phyloP scores from a whole-genome alignment of 352 stramenopile genomes.

The Globisporangium lucens region DNA sequence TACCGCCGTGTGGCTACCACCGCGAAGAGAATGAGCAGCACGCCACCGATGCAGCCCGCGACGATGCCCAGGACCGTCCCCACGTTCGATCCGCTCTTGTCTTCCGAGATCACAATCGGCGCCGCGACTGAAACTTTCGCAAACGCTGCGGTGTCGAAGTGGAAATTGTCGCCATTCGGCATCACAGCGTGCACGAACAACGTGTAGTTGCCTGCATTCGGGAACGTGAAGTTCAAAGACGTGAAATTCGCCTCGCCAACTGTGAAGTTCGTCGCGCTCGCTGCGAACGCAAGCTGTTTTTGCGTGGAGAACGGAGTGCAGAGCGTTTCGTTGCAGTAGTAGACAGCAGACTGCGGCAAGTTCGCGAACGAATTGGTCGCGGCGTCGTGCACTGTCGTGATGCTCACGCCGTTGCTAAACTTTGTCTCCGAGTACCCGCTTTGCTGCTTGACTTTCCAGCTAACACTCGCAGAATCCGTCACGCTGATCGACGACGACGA shows the following conservation, averaged over 20 bases:
- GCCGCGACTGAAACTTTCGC: conserved; percentile 30
- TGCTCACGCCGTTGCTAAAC: conserved; percentile 25
- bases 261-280: conserved; percentile 33
- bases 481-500: conserved; percentile 22
- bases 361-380: conserved; percentile 28
- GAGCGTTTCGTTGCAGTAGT: conserved; percentile 33
- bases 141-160: conserved; percentile 43
- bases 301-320: conserved; percentile 45
- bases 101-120: conserved; percentile 14
- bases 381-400: conserved; percentile 36
- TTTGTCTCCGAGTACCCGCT: conserved; percentile 14
- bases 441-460: conserved; percentile 32
- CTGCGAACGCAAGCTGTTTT: conserved; percentile 30
- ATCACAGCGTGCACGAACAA: conserved; percentile 43
- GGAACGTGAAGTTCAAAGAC: conserved; percentile 29
- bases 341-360: conserved; percentile 38
- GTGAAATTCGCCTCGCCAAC: conserved; percentile 23
- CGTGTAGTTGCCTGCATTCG: conserved; percentile 39
- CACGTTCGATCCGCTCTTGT: conserved; percentile 21
- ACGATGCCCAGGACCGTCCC: conserved; percentile 34
- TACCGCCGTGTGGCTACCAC: conserved; percentile 24
- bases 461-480: conserved; percentile 18
- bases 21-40: conserved; percentile 30
- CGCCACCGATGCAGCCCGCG: conserved; percentile 24
- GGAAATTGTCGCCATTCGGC: conserved; percentile 38